These are phyloP conservation scores for Picea sitchensis DNA, from an alignment of 75 land plant species.

Conservation along the genomic window DNA sequence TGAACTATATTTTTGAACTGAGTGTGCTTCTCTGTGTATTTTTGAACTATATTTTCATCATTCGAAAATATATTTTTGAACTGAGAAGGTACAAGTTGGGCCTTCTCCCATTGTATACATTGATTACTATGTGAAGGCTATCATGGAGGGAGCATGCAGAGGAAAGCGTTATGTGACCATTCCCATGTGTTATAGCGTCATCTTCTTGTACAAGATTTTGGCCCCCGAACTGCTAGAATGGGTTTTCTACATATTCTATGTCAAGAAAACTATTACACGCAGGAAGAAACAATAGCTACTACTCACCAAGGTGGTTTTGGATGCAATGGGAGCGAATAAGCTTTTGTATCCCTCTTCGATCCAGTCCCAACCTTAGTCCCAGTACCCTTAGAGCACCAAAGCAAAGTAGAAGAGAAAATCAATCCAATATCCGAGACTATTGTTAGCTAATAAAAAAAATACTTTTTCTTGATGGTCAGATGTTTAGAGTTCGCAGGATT, in stretches of 20 bases:
- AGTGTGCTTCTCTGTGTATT: no score
- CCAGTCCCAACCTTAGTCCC: neutral
- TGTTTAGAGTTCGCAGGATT: no score
- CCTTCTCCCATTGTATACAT: constrained; percentile 36
- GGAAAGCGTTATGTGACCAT: constrained; percentile 47
- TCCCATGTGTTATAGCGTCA: constrained; percentile 48
- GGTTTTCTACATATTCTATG: constrained; percentile 30
- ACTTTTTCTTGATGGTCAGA: no score
- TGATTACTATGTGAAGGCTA: constrained; percentile 43
- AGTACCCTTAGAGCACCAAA: no score
- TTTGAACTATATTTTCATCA: no score
- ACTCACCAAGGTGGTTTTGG: constrained; percentile 39
- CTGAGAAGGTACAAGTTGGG: constrained; percentile 46
- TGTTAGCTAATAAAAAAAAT: no score
- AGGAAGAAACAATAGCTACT: neutral
- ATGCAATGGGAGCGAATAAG: constrained; percentile 40
- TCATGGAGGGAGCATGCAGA: constrained; percentile 41
- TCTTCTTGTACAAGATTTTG: constrained; percentile 32
- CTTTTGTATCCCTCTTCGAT: constrained; percentile 47
- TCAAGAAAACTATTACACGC: constrained; percentile 9
- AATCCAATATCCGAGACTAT: no score
- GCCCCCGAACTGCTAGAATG: constrained; percentile 63
- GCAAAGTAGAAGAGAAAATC: no score
- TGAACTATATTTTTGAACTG: no score
- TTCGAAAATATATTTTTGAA: no score